Evolutionary conservation across 306 rosid species (phyloP), one percentile per base, ranked within the genome.

Genomic region (Dryas octopetala): DNA sequence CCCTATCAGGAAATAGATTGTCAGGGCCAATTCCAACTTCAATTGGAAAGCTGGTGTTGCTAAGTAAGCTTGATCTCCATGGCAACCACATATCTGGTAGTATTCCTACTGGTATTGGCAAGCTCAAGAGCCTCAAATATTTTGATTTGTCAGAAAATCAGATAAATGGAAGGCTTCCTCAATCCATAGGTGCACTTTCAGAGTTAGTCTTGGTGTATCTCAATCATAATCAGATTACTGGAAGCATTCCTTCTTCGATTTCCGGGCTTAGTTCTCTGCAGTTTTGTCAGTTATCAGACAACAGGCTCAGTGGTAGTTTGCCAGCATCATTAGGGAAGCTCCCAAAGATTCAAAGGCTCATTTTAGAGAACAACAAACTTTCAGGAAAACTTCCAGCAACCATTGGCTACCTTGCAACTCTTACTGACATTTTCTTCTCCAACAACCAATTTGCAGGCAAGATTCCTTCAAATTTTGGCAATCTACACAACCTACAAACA

Each of bases 321-420:
- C 96, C 96, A 23, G 48, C 75, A 19, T 83, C 91, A 58, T 77
- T 87, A 41, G 93, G 96, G 15, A 80, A 68, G 64, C 91, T 91
- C 54, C 55, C 73, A n/a, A 83, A 77, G 46, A 51, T 91, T 15
- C 80, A 82, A 66, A 82, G 80, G 58, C 81, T 87, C 23, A 84
- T 82, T 50, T 83, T 91, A 50, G 85, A 82, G 59, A 91, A 88
- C 71, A 91, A 91, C 48, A 81, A 46, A 41, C 62, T 91, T 17
- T 49, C 74, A 11, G 91, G 96, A 15, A 79, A 68, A 60, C 60
- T 90, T 46, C 96, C 96, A 12, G 55, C 79, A 28, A 62, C 84
- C 32, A 80, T 88, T 74, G 89, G 93, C 59, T 55, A 78, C 49
- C 76, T 88, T 12, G 65, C 84, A 9, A 78, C 68, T 70, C 78